These are phyloP conservation scores for Penicillium argentinense DNA, from an alignment of 495 filamentous ascomycete species.

Conservation along the genomic window DNA sequence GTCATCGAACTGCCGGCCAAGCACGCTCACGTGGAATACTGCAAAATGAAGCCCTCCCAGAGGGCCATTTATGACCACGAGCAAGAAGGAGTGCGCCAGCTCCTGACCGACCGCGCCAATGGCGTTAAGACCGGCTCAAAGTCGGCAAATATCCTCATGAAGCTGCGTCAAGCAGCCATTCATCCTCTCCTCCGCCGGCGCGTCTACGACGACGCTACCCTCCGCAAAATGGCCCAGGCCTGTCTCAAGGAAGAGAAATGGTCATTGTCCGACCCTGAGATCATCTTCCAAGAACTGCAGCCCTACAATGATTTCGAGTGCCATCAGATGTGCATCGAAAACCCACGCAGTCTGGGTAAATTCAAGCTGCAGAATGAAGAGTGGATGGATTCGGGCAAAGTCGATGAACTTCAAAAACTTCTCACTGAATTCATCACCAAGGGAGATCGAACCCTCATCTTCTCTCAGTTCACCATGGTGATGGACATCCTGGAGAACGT, in stretches of 20 bases:
- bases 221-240: constrained; percentile 75
- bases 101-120: constrained; percentile 55
- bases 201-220: constrained; percentile 68
- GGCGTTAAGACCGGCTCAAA: constrained; percentile 56
- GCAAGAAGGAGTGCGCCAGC: constrained; percentile 51
- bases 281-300: constrained; percentile 71
- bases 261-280: constrained; percentile 56
- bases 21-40: constrained; percentile 71
- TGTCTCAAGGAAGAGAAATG: constrained; percentile 66
- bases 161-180: constrained; percentile 87
- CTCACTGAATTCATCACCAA: constrained; percentile 71
- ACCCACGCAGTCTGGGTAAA: constrained; percentile 64
- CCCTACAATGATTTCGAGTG: constrained; percentile 80
- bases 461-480: constrained; percentile 89
- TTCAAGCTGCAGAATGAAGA: constrained; percentile 71
- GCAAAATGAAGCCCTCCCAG: constrained; percentile 70
- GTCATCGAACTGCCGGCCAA: constrained; percentile 91
- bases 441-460: constrained; percentile 84
- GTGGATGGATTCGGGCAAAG: constrained; percentile 94
- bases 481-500: constrained; percentile 86
- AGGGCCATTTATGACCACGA: constrained; percentile 67
- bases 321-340: constrained; percentile 71
- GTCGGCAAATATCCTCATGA: constrained; percentile 80
- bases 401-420: constrained; percentile 72
- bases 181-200: constrained; percentile 86